Evolutionary conservation across 2,329 filamentous ascomycete genomes (phyloP).

Genomic region (Cladosporium sp.): DNA sequence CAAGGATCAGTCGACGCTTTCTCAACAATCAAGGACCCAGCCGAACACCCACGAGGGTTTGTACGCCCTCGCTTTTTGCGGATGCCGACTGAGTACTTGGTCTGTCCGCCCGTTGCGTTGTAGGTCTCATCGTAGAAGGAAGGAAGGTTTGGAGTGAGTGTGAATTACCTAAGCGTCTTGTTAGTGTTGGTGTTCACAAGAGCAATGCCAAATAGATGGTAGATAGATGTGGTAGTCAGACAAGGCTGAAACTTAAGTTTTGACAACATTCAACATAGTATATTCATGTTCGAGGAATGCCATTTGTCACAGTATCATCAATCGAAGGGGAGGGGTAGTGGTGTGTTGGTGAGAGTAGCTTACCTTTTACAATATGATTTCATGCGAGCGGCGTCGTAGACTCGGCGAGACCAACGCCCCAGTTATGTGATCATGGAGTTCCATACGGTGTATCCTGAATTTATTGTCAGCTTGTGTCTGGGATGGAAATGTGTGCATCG

Average conservation of each 20-base stretch:
- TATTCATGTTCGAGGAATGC: slow-evolving; percentile 65
- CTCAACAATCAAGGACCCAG: slow-evolving; percentile 60
- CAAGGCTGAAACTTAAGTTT: slow-evolving; percentile 64
- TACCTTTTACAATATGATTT: slow-evolving; percentile 16
- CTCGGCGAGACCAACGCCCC: not conserved
- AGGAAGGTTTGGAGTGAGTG: slow-evolving; percentile 23
- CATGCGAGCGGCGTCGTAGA: not conserved
- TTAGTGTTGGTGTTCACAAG: slow-evolving; percentile 30
- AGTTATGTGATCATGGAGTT: not conserved
- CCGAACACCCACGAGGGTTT: slow-evolving; percentile 56
- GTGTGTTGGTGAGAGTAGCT: not conserved
- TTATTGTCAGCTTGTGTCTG: slow-evolving; percentile 1
- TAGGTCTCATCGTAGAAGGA: slow-evolving; percentile 53
- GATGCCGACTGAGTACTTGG: slow-evolving; percentile 49
- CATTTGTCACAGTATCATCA: slow-evolving; percentile 63
- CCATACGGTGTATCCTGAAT: not conserved
- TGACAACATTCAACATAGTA: slow-evolving; percentile 59
- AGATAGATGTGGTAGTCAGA: slow-evolving; percentile 45
- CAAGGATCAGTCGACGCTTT: slow-evolving; percentile 59
- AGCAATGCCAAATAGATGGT: slow-evolving; percentile 11
- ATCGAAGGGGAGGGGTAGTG: slow-evolving; percentile 20
- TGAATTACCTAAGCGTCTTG: slow-evolving; percentile 20
- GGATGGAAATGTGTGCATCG: slow-evolving; percentile 1
- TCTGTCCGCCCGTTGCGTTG: slow-evolving; percentile 68
- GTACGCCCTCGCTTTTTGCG: slow-evolving; percentile 55